Conservation (phyloP, 148 eudicot genomes). For the Vaccinium macrocarpon region DNA sequence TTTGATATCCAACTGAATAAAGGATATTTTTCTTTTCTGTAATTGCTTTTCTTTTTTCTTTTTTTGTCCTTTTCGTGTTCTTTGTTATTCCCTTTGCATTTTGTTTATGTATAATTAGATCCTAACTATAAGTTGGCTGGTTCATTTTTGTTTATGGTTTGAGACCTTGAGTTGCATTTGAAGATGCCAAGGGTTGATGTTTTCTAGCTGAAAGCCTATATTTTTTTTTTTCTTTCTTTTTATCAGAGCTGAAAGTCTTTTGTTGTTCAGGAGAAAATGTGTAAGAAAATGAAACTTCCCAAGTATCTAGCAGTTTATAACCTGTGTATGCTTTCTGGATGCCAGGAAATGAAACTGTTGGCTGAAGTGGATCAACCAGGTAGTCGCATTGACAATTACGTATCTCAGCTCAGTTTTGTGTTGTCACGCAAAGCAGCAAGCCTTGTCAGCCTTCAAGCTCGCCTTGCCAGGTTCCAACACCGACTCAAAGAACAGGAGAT, state of each 20-base stretch:
- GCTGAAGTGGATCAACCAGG: slow-evolving; percentile 99
- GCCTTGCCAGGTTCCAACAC: slow-evolving; percentile 95
- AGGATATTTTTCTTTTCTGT: not conserved
- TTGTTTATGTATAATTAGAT: not conserved
- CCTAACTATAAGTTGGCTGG: not conserved
- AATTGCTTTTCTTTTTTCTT: not conserved
- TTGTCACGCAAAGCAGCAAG: slow-evolving; percentile 98
- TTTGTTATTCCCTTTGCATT: not conserved
- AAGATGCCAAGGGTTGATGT: not conserved
- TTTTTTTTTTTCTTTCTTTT: too few species aligned
- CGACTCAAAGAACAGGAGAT: slow-evolving; percentile 97
- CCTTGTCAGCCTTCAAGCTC: slow-evolving; percentile 94
- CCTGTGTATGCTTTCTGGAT: slow-evolving; percentile 20
- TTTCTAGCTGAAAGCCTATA: too few species aligned
- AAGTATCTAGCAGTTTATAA: not conserved
- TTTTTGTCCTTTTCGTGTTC: not conserved
- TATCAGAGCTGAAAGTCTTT: not conserved
- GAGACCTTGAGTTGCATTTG: not conserved
- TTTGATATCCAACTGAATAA: not conserved
- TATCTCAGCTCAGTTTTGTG: slow-evolving; percentile 84
- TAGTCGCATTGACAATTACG: slow-evolving; percentile 89
- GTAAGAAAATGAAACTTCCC: not conserved
- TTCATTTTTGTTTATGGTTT: not conserved
- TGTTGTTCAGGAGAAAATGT: not conserved
- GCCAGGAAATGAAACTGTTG: slow-evolving; percentile 95